These are phyloP conservation scores for Zasmidium citrigriseum DNA, from an alignment of 2,329 filamentous ascomycete genomes.

Conservation along the genomic window DNA sequence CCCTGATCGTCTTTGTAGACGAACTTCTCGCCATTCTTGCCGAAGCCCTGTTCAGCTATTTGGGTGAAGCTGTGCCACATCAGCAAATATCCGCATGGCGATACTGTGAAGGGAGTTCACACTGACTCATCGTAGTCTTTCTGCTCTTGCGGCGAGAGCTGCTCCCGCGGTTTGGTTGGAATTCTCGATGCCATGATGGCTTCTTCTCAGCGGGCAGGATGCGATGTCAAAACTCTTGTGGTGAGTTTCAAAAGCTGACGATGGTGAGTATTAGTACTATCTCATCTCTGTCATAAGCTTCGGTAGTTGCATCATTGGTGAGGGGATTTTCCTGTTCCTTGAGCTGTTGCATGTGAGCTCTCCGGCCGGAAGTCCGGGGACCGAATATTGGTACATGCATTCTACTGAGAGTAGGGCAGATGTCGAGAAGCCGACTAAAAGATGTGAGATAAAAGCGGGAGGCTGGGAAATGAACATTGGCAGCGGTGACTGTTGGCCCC, in stretches of 20 bases:
- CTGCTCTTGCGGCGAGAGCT: constrained; percentile 12
- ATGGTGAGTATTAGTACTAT: no score
- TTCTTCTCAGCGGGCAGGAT: not conserved
- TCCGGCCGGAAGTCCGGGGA: not conserved
- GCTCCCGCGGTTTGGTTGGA: constrained; percentile 9
- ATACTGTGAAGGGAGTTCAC: not conserved
- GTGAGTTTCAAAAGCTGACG: no score
- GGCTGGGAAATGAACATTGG: not conserved
- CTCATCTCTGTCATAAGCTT: not conserved
- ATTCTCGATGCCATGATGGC: constrained; percentile 13
- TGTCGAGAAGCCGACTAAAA: no score
- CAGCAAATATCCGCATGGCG: not conserved
- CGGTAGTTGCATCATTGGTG: not conserved
- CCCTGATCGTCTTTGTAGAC: constrained; percentile 12
- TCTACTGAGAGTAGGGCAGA: no score
- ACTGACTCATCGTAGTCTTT: constrained; percentile 6
- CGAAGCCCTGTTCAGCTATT: constrained; percentile 12
- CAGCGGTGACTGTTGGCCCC: no score
- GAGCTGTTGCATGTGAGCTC: not conserved
- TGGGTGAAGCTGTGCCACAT: constrained; percentile 7
- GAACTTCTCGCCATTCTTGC: constrained; percentile 13
- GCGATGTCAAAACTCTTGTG: not conserved
- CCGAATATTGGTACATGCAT: not conserved
- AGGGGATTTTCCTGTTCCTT: not conserved
- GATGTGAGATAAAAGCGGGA: not conserved